Evolutionary conservation across 176 grass and related monocot genomes (phyloP), one percentile per base, ranked within the genome.

Genomic region (Carex cristatella): DNA sequence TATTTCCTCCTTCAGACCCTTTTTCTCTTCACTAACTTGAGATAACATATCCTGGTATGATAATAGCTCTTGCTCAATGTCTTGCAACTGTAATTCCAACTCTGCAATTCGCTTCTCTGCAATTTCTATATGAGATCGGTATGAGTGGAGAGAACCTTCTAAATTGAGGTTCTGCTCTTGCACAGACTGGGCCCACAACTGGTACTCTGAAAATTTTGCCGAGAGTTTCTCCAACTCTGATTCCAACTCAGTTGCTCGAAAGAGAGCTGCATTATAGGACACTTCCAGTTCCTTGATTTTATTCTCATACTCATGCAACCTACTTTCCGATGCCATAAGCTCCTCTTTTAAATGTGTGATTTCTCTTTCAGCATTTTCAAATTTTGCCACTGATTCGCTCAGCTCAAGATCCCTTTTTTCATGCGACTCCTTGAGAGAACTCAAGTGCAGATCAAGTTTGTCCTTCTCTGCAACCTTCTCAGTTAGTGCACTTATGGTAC

Each of bases 41-140:
- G 79, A 84, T 62, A 95, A 87, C 72, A 86, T 90, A 75, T 87
- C 83, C 81, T 91, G 91, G 93, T 88, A 91, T 71, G 90, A 79
- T 84, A 94, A 90, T 83, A 94, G 58, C 76, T 95, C 89, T 88
- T 94, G 83, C 81, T 95, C 93, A 73, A 99, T 79, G 62, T 95
- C 89, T 65, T 84, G 88, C 81, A 87, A 28, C 38, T 83, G 70
- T 65, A 74, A 55, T n/a, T 85, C 85, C 66, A 87, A 75, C 65
- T 84, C 73, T 7, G 10, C 80, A 40, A 84, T 69, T 85, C 54
- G 65, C 65, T 81, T 87, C 69, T 54, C 81, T 35, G 55, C 81
- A 85, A 70, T 61, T 70, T 87, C 81, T 62, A 80, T 54, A 81
- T 87, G 81, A 11, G 75, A 87, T 53, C 38, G 85, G 40, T 65